A percentile compares a stretch with the other conserved stretches of the same genome.
Evolutionary conservation across 192 early-diverging fungal species (phyloP).

Genomic region (Backusella tuberculispora): DNA sequence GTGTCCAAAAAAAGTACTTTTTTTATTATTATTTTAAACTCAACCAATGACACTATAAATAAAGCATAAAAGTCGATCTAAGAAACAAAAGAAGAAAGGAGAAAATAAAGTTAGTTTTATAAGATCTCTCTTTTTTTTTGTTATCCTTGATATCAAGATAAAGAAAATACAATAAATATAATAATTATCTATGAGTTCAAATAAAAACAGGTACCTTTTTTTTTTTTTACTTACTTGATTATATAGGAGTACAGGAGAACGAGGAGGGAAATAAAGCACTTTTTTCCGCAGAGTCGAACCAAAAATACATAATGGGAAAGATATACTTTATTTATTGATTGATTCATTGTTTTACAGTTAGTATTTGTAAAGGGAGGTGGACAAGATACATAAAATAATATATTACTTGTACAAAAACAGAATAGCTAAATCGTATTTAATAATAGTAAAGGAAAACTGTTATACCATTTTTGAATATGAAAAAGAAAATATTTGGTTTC

Average conservation of each 20-base stretch:
- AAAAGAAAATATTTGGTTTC: background rate
- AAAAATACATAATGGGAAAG: background rate
- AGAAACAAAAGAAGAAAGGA: constrained; percentile 8
- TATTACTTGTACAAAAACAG: background rate
- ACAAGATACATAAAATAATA: background rate
- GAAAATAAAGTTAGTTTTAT: background rate
- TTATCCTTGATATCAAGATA: background rate
- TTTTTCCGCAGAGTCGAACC: background rate
- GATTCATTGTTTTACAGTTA: background rate
- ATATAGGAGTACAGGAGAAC: background rate
- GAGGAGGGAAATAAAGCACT: background rate
- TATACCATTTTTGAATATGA: background rate
- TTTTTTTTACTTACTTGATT: background rate
- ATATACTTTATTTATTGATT: background rate
- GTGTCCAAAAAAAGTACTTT: background rate
- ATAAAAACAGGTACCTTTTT: background rate
- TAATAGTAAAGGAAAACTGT: background rate
- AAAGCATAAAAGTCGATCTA: constrained; percentile 5
- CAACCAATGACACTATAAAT: background rate
- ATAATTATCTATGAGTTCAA: background rate
- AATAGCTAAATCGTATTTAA: background rate
- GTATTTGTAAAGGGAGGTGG: background rate
- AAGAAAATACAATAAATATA: background rate
- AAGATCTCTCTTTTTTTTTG: background rate
- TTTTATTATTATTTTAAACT: constrained; percentile 6